Conservation (phyloP, 2,329 filamentous ascomycete genomes). For the Sodiomyces alkalinus region DNA sequence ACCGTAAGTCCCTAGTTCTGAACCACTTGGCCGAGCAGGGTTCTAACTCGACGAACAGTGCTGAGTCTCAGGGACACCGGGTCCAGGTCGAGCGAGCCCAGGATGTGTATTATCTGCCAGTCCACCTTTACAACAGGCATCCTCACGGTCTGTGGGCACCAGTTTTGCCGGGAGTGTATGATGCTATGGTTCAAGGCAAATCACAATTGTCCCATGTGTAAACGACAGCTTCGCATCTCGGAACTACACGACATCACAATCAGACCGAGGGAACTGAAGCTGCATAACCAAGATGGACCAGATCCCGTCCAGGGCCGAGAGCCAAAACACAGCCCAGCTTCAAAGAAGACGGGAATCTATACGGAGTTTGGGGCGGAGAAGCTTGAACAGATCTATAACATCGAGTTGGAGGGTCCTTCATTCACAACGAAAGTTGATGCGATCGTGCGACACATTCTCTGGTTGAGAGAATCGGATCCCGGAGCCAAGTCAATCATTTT, state of each 20-base stretch:
- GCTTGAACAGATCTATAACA: constrained; percentile 65
- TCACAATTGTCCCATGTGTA: constrained; percentile 74
- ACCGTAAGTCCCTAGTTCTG: constrained; percentile 36
- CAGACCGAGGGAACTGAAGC: constrained; percentile 58
- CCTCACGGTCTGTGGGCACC: constrained; percentile 77
- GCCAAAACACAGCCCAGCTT: constrained; percentile 8
- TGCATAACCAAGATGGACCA: constrained; percentile 28
- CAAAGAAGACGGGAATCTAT: constrained; percentile 47
- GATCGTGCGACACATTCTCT: constrained; percentile 64
- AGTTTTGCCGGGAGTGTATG: constrained; percentile 85
- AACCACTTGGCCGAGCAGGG: too few relatives aligned
- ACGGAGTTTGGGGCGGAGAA: constrained; percentile 56
- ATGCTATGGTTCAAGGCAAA: constrained; percentile 60
- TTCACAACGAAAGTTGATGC: constrained; percentile 89
- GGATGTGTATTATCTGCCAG: constrained; percentile 78
- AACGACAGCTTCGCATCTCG: constrained; percentile 43
- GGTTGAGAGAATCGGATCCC: constrained; percentile 70
- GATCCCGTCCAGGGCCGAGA: constrained; percentile 4
- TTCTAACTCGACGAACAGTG: too few relatives aligned
- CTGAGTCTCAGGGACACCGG: constrained; percentile 40
- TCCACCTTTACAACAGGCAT: constrained; percentile 61
- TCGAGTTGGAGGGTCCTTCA: constrained; percentile 56
- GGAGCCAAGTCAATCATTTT: constrained; percentile 90
- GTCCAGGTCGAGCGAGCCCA: constrained; percentile 44
- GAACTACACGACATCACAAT: constrained; percentile 79